Percentiles rank a stretch among this genome's conserved stretches.
phyloP scores from a whole-genome alignment of 345 rosid genomes.

The Noccaea bulbosa region DNA sequence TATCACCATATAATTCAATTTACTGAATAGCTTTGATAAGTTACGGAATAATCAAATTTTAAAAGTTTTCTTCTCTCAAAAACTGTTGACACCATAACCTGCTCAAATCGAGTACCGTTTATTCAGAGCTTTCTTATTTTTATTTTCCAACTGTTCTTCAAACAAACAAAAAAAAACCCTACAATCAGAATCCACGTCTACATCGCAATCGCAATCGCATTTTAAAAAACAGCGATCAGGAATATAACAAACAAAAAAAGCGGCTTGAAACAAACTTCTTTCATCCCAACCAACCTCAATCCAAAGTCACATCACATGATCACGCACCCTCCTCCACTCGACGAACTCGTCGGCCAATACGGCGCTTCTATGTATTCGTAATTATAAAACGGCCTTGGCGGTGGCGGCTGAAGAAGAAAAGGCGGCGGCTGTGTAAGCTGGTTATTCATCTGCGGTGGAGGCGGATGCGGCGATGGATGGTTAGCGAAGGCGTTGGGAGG shows the following conservation, averaged over 20 bases:
- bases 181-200: not conserved
- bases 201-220: conserved; percentile 41
- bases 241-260: not conserved
- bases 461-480: conserved; percentile 9
- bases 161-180: not conserved
- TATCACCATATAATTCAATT: too few relatives aligned
- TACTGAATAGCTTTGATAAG: too few relatives aligned
- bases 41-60: too few relatives aligned
- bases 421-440: conserved; percentile 31
- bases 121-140: not conserved
- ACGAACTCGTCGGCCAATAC: conserved; percentile 16
- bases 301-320: conserved; percentile 32
- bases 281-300: not conserved
- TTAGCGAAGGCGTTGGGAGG: conserved; percentile 15
- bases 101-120: not conserved
- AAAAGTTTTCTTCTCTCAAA: too few relatives aligned
- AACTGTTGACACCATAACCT: too few relatives aligned
- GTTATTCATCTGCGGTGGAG: not conserved
- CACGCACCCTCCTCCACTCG: conserved; percentile 1
- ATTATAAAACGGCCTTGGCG: conserved; percentile 16
- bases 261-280: not conserved
- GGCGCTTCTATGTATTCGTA: conserved; percentile 29
- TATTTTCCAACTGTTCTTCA: not conserved
- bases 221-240: conserved; percentile 18
- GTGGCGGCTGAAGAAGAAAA: not conserved